These are phyloP conservation scores for Didymella exigua DNA, from an alignment of 2,329 filamentous ascomycete genomes.

Conservation along the genomic window DNA sequence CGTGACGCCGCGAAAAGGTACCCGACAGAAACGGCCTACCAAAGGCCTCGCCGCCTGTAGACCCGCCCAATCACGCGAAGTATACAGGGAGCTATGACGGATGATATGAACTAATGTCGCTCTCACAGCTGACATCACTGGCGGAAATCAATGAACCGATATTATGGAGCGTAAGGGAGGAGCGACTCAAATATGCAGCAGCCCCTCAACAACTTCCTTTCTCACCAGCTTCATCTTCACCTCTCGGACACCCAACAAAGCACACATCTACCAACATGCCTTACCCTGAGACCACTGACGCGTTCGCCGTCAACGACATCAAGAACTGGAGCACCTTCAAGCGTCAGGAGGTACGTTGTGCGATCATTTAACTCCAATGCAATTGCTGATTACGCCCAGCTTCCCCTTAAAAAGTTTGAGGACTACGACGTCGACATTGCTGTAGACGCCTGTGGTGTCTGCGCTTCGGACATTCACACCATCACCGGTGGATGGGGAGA, in stretches of 20 bases:
- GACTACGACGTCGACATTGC: slow-evolving; percentile 88
- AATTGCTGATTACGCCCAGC: slow-evolving; percentile 54
- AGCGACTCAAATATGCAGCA: slow-evolving; percentile 34
- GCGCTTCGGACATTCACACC: slow-evolving; percentile 57
- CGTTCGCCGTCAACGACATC: slow-evolving; percentile 56
- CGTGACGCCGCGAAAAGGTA: slow-evolving; percentile 29
- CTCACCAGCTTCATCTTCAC: slow-evolving; percentile 11
- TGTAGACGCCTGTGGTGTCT: slow-evolving; percentile 67
- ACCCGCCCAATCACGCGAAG: slow-evolving; percentile 31
- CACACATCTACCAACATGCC: slow-evolving; percentile 47
- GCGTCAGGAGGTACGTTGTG: slow-evolving; percentile 57
- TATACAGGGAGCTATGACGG: slow-evolving; percentile 20
- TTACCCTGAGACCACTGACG: slow-evolving; percentile 59
- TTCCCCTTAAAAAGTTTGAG: slow-evolving; percentile 83
- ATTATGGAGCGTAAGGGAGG: slow-evolving; percentile 26
- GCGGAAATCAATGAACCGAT: slow-evolving; percentile 35
- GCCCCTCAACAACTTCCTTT: slow-evolving; percentile 33
- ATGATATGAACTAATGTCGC: slow-evolving; percentile 17
- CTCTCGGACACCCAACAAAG: slow-evolving; percentile 6
- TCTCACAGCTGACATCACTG: slow-evolving; percentile 43
- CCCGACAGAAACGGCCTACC: slow-evolving; percentile 12
- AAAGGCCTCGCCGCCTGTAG: slow-evolving; percentile 12
- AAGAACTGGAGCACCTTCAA: slow-evolving; percentile 68
- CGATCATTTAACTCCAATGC: neutral
- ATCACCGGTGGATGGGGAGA: slow-evolving; percentile 66